Evolutionary conservation across 306 rosid genomes (phyloP).

Genomic region (Prunus armeniaca): DNA sequence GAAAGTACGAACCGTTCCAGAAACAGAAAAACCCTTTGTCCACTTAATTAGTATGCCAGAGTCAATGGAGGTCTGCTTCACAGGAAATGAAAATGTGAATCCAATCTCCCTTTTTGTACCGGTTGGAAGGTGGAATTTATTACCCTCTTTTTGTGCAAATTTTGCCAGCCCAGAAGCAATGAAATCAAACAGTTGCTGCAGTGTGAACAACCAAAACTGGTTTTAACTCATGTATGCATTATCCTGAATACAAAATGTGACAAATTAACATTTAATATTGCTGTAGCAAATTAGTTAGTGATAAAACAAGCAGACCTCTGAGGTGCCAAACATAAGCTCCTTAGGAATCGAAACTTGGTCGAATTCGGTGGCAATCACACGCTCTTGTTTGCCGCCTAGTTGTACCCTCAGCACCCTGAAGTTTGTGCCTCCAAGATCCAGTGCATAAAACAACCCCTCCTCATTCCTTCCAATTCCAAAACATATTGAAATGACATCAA

Average conservation of each 20-base stretch:
- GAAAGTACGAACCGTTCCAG: slow-evolving; percentile 65
- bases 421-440: slow-evolving; percentile 97
- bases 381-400: slow-evolving; percentile 72
- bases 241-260: neutral
- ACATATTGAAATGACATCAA: neutral
- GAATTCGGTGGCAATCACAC: slow-evolving; percentile 69
- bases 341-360: slow-evolving; percentile 80
- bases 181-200: slow-evolving; percentile 83
- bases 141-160: slow-evolving; percentile 61
- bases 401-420: slow-evolving; percentile 86
- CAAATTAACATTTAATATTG: neutral
- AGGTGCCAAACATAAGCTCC: slow-evolving; percentile 68
- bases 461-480: slow-evolving; percentile 54
- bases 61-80: slow-evolving; percentile 77
- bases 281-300: neutral
- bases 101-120: slow-evolving; percentile 80
- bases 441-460: slow-evolving; percentile 81
- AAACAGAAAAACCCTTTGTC: slow-evolving; percentile 92
- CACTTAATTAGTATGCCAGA: slow-evolving; percentile 90
- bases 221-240: neutral
- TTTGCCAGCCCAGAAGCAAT: slow-evolving; percentile 73
- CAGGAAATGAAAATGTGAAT: slow-evolving; percentile 95
- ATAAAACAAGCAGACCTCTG: slow-evolving; percentile 43
- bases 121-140: slow-evolving; percentile 40
- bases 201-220: neutral